Evolutionary conservation across 306 rosid species (phyloP).

Genomic region (Quercus wislizeni): DNA sequence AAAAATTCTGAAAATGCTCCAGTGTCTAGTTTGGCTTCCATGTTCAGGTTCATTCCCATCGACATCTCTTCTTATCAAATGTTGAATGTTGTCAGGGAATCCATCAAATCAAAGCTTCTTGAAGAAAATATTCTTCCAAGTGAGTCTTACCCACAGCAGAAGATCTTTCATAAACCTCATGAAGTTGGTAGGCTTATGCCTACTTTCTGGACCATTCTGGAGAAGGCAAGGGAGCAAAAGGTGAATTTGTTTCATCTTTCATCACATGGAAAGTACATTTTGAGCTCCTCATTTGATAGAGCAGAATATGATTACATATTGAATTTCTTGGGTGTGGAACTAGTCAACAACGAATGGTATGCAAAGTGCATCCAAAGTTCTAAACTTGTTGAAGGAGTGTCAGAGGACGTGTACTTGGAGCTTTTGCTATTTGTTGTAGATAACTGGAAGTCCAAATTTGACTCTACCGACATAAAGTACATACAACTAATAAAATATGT

Average conservation of each 20-base stretch:
- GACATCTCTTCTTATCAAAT: conserved; percentile 28
- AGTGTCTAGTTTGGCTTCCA: conserved; percentile 31
- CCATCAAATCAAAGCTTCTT: conserved; percentile 38
- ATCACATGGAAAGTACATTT: conserved; percentile 47
- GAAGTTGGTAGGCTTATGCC: conserved; percentile 67
- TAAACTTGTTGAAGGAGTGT: conserved; percentile 43
- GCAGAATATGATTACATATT: conserved; percentile 36
- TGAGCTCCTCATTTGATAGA: conserved; percentile 51
- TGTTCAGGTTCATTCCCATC: conserved; percentile 58
- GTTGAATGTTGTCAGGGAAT: conserved; percentile 51
- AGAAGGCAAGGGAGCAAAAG: conserved; percentile 32
- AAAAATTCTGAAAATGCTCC: conserved; percentile 39
- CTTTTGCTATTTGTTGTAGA: conserved; percentile 49
- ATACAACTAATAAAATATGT: conserved; percentile 52
- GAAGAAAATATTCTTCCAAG: conserved; percentile 54
- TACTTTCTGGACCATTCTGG: conserved; percentile 53
- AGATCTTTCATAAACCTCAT: conserved; percentile 54
- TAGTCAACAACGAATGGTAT: conserved; percentile 53
- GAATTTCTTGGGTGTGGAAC: conserved; percentile 43
- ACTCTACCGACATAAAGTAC: conserved; percentile 19
- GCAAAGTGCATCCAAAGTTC: conserved; percentile 59
- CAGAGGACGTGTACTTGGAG: conserved; percentile 48
- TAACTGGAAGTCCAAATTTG: conserved; percentile 32
- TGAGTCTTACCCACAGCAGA: conserved; percentile 50
- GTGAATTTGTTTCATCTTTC: conserved; percentile 44